These are phyloP conservation scores for Lentinula novae-zelandiae DNA, from an alignment of 1,284 basidiomycete species.

Conservation along the genomic window DNA sequence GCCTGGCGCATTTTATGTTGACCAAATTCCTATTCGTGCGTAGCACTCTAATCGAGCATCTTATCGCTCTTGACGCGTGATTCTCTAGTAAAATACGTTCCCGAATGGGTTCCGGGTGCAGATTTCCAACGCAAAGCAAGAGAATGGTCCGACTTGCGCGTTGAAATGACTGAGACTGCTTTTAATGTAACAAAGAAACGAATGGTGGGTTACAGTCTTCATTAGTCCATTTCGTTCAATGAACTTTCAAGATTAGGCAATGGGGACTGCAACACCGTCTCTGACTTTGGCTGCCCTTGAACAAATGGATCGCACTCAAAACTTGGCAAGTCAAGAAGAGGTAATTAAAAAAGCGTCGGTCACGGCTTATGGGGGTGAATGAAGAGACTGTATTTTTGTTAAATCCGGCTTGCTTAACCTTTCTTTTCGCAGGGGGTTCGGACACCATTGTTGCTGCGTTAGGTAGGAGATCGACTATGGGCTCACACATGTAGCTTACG, in stretches of 20 bases:
- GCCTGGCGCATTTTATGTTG: constrained; percentile 7
- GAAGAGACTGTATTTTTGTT: background rate
- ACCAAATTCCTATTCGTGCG: constrained; percentile 3
- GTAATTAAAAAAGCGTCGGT: constrained; percentile 5
- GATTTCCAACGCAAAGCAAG: constrained; percentile 6
- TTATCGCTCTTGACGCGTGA: background rate
- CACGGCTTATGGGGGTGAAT: constrained; percentile 7
- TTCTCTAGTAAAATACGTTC: constrained; percentile 5
- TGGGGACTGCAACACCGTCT: background rate
- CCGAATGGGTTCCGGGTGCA: constrained; percentile 10
- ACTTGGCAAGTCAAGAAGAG: background rate
- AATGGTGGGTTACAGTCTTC: background rate
- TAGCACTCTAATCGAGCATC: no score
- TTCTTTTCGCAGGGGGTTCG: background rate
- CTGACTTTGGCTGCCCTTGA: constrained; percentile 3
- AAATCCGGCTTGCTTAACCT: background rate
- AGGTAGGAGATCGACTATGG: background rate
- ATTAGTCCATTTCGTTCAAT: background rate
- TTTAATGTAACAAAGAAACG: background rate
- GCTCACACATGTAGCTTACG: background rate
- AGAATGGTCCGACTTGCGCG: constrained; percentile 3
- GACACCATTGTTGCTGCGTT: constrained; percentile 3
- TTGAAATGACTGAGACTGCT: constrained; percentile 3
- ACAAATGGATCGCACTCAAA: background rate
- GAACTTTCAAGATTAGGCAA: background rate